phyloP scores from a whole-genome alignment of 495 filamentous ascomycete genomes.

The Geopyxis carbonaria region DNA sequence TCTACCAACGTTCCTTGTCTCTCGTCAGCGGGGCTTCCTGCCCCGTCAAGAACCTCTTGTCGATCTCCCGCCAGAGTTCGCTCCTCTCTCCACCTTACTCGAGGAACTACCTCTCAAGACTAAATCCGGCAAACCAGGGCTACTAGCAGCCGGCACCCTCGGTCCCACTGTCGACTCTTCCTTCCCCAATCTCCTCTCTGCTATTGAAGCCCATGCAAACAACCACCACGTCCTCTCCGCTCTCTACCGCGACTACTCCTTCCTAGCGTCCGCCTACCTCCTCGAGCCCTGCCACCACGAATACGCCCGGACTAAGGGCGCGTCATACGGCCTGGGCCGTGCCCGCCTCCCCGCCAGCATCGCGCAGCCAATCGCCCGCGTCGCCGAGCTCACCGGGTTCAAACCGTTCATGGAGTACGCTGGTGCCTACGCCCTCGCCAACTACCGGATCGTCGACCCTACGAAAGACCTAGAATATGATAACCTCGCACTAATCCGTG shows the following conservation, averaged over 20 bases:
- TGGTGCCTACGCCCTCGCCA: conserved; percentile 78
- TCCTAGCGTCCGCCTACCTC: conserved; percentile 71
- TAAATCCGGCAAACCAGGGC: conserved; percentile 47
- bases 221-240: conserved; percentile 65
- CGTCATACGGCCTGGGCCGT: conserved; percentile 58
- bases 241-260: conserved; percentile 76
- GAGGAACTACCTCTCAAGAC: conserved; percentile 59
- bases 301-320: conserved; percentile 38
- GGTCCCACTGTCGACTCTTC: conserved; percentile 48
- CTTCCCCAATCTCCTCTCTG: conserved; percentile 55
- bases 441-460: conserved; percentile 58
- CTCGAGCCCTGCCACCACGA: conserved; percentile 86
- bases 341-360: conserved; percentile 51
- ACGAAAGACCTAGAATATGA: conserved; percentile 47
- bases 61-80: conserved; percentile 50
- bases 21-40: conserved; percentile 64
- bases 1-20: conserved; percentile 75
- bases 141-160: conserved; percentile 53
- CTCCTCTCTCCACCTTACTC: conserved; percentile 48
- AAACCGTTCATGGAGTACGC: conserved; percentile 94
- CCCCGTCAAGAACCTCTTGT: conserved; percentile 44
- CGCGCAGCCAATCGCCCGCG: conserved; percentile 55
- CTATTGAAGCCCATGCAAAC: conserved; percentile 46
- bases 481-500: conserved; percentile 72
- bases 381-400: conserved; percentile 51